Conservation (phyloP, 2,329 filamentous ascomycete genomes). For the Fusarium nisikadoi region DNA sequence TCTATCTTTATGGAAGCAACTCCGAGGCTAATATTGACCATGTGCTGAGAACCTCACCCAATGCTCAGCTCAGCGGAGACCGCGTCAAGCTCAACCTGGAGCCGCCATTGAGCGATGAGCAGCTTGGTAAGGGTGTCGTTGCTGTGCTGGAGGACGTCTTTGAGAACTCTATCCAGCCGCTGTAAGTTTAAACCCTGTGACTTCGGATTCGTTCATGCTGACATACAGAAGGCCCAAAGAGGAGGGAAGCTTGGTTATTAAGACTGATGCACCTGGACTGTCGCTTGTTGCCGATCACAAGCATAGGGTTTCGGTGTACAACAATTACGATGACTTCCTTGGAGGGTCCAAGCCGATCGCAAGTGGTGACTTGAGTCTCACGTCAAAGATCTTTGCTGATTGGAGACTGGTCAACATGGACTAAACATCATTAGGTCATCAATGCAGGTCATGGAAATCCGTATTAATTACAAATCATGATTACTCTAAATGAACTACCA, state of each 20-base stretch:
- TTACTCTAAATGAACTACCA: neutral
- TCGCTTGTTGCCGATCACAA: neutral
- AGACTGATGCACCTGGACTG: neutral
- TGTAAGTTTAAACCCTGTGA: neutral
- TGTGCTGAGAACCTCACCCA: neutral
- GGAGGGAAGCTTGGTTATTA: neutral
- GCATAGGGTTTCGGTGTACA: neutral
- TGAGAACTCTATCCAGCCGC: neutral
- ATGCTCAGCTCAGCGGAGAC: neutral
- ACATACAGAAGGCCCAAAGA: neutral
- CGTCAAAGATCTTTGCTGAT: neutral
- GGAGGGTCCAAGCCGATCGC: neutral
- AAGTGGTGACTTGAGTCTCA: neutral
- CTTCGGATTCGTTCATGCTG: fast-evolving
- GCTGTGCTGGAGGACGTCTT: neutral
- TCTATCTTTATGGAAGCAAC: slow-evolving; percentile 5
- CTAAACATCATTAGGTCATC: fast-evolving
- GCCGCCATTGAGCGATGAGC: neutral
- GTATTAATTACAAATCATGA: neutral
- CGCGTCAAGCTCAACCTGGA: neutral
- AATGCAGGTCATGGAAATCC: neutral
- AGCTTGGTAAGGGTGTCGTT: neutral
- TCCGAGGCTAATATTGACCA: neutral
- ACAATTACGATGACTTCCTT: neutral
- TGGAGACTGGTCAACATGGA: slow-evolving; percentile 3